These are phyloP conservation scores for Mycena galericulata DNA, from an alignment of 768 basidiomycete species.

Conservation along the genomic window DNA sequence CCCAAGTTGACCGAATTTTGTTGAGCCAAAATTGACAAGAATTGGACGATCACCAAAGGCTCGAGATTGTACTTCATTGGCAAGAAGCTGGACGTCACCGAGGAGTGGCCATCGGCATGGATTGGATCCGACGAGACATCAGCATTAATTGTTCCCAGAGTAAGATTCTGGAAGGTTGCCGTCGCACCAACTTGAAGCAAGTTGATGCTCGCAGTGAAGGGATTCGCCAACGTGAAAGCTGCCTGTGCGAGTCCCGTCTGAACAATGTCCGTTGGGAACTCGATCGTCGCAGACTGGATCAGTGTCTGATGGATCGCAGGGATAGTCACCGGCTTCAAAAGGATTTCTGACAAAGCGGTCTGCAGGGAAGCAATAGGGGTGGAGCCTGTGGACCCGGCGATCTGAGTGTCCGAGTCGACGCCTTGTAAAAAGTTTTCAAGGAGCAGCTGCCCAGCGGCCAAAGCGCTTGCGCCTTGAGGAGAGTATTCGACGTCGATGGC, in stretches of 20 bases:
- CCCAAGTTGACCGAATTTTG: conserved; percentile 72
- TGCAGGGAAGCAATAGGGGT: conserved; percentile 73
- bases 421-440: conserved; percentile 81
- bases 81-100: conserved; percentile 66
- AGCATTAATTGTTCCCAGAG: conserved; percentile 69
- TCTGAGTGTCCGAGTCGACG: conserved; percentile 63
- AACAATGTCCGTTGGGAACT: conserved; percentile 73
- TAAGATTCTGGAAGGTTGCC: conserved; percentile 66
- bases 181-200: conserved; percentile 65
- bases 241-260: conserved; percentile 70
- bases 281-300: conserved; percentile 65
- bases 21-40: conserved; percentile 63
- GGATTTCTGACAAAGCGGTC: conserved; percentile 69
- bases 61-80: conserved; percentile 75
- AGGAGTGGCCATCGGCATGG: conserved; percentile 67
- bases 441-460: conserved; percentile 64
- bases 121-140: conserved; percentile 70
- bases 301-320: conserved; percentile 74
- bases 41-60: conserved; percentile 68
- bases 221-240: conserved; percentile 70
- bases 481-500: conserved; percentile 74
- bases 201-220: conserved; percentile 80
- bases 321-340: conserved; percentile 70
- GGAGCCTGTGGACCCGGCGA: conserved; percentile 65
- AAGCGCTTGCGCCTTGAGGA: conserved; percentile 61